These are phyloP conservation scores for Asterophora parasitica DNA, from an alignment of 768 basidiomycete genomes.

Conservation along the genomic window DNA sequence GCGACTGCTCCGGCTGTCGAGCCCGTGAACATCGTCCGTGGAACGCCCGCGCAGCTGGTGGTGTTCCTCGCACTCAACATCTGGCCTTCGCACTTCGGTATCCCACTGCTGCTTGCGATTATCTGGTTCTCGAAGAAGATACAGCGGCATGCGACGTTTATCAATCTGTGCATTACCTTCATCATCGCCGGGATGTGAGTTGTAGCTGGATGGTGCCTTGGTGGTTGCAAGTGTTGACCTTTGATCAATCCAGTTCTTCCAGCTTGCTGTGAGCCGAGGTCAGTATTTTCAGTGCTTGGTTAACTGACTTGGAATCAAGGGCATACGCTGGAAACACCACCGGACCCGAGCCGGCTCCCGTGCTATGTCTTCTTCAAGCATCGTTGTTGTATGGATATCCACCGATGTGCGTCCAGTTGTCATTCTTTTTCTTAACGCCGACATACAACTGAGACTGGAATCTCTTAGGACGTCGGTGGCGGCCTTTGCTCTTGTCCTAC, in stretches of 20 bases:
- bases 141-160: slow-evolving; percentile 41
- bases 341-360: slow-evolving; percentile 39
- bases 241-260: slow-evolving; percentile 29
- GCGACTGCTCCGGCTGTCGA: background rate
- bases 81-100: slow-evolving; percentile 46
- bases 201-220: background rate
- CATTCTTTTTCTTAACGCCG: background rate
- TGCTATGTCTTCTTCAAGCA: slow-evolving; percentile 42
- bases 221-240: background rate
- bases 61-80: slow-evolving; percentile 42
- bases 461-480: slow-evolving; percentile 34
- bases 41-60: slow-evolving; percentile 35
- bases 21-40: slow-evolving; percentile 35
- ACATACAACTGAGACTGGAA: background rate
- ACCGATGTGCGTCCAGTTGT: slow-evolving; percentile 32
- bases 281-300: background rate
- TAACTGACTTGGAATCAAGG: slow-evolving; percentile 17
- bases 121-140: slow-evolving; percentile 38
- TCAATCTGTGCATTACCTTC: slow-evolving; percentile 41
- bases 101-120: slow-evolving; percentile 38
- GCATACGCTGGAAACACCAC: slow-evolving; percentile 37
- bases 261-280: slow-evolving; percentile 31
- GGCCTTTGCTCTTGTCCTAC: slow-evolving; percentile 37
- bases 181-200: slow-evolving; percentile 42
- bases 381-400: slow-evolving; percentile 46